phyloP scores from a whole-genome alignment of 805 yeast genomes.

The Kodamaea leandrae region DNA sequence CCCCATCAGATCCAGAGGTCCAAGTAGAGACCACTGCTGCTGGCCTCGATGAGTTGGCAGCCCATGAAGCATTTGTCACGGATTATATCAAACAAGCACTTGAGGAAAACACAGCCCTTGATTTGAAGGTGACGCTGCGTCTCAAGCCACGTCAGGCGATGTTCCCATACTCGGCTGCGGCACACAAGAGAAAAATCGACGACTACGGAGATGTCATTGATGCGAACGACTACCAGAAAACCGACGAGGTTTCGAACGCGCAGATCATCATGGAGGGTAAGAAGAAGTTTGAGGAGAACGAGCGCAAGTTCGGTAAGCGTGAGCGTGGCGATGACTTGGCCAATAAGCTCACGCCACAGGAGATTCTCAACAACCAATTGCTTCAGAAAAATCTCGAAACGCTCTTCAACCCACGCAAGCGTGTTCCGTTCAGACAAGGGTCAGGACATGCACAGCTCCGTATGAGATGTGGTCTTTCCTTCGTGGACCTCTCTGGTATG shows the following conservation, averaged over 20 bases:
- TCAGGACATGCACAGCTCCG: conserved; percentile 33
- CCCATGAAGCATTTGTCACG: conserved; percentile 40
- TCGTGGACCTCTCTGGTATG: conserved; percentile 76
- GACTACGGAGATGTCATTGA: conserved; percentile 85
- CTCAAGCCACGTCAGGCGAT: conserved; percentile 54
- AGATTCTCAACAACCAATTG: conserved; percentile 38
- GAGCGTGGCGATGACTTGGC: conserved; percentile 18
- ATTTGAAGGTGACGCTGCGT: conserved; percentile 46
- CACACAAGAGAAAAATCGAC: conserved; percentile 59
- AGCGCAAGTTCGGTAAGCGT: conserved; percentile 23
- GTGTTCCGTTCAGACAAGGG: conserved; percentile 26
- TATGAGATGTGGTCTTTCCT: conserved; percentile 69
- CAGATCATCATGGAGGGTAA: conserved; percentile 38
- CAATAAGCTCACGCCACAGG: conserved; percentile 42
- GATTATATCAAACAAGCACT: conserved; percentile 39
- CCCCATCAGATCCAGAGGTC: conserved; percentile 9
- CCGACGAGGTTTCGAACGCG: conserved; percentile 46
- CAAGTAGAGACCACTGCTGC: conserved; percentile 10
- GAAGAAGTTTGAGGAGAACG: conserved; percentile 33
- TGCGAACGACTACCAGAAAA: conserved; percentile 56
- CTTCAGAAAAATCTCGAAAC: conserved; percentile 46
- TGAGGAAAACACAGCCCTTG: conserved; percentile 48
- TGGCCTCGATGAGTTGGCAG: conserved; percentile 31
- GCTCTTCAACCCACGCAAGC: conserved; percentile 48
- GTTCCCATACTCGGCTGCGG: conserved; percentile 66